Base-by-base conservation (phyloP, 305 asterid genomes). In the Solanum chacoense region DNA sequence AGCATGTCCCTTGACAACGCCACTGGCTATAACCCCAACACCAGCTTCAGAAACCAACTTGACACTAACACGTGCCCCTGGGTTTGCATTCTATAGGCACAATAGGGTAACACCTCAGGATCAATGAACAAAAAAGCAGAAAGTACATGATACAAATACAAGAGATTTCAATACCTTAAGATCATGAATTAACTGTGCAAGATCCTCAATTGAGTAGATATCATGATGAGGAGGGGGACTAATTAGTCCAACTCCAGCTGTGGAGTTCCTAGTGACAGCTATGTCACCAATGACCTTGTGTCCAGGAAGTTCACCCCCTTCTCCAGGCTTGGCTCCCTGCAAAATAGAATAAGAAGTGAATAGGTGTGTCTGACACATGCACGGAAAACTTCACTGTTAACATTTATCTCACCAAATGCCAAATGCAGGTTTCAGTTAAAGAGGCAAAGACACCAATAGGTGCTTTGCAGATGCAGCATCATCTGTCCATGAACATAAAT, bases 261-360 rank as follows among this genome's bases (percentile, higher is more conserved):
- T 98, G 85, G 99, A 98, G 88, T 96, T 95, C 94, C 99, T 92
- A 84, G 99, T 98, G 84, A 96, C 93, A 86, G 99, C 99, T 92
- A 98, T 98, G 88, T 98, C 99, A 85, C 98, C 99, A 87, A 98
- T 94, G 90, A 96, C 99, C 94, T 98, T 98, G 92, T 98, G 99
- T 34, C 99, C 99, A 16, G 99, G 99, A 91, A 98, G 99, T 95
- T 98, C 99, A 93, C 99, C 99, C 72, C 99, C 99, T 93, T 98
- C 99, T 86, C 99, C 99, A 72, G 99, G 99, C 91, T 96, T 98
- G 13, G 99, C 99, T 91, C 99, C 99, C 99, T 97, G 95, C 85
- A 90, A 75, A 42, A 84, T 84, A 84, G 3, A 84, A 55, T 7
- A 36, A 59, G n/a, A 55, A 20, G 45, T 84, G 50, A 84, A 55